These are phyloP conservation scores for Lizanozyma gosingica DNA, from an alignment of 1,139 yeast species.

Conservation along the genomic window DNA sequence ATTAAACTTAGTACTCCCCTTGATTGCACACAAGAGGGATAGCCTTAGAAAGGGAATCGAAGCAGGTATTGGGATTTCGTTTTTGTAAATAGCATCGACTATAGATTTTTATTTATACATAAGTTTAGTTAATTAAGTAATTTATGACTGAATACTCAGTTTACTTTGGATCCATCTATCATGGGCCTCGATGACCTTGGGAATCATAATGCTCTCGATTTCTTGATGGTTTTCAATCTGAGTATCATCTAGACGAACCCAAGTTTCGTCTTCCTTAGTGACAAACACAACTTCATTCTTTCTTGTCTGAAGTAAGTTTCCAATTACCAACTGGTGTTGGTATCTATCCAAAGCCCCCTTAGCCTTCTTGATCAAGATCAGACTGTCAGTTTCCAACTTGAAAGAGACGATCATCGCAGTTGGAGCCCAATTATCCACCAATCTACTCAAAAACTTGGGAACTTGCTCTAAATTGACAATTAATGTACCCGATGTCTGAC, in stretches of 20 bases:
- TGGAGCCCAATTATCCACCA: constrained; percentile 94
- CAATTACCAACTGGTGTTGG: constrained; percentile 90
- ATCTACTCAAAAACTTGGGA: constrained; percentile 80
- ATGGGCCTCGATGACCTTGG: constrained; percentile 61
- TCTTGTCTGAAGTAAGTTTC: constrained; percentile 84
- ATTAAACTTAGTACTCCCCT: constrained; percentile 75
- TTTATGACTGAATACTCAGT: not conserved
- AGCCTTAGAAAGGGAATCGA: constrained; percentile 77
- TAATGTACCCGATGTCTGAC: constrained; percentile 60
- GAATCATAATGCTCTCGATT: constrained; percentile 72
- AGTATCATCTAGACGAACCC: constrained; percentile 44
- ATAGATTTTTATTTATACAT: no score
- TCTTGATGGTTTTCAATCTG: constrained; percentile 37
- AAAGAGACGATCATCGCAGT: constrained; percentile 91
- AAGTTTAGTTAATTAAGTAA: no score
- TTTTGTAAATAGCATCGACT: constrained; percentile 47
- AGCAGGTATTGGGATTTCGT: constrained; percentile 85
- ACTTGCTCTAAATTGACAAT: constrained; percentile 88
- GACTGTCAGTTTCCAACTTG: constrained; percentile 82
- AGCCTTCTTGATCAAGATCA: constrained; percentile 67
- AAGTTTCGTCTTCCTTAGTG: constrained; percentile 35
- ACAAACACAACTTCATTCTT: constrained; percentile 87
- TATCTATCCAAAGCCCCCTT: constrained; percentile 71
- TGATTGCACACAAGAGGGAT: constrained; percentile 58
- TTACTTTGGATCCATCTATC: constrained; percentile 42